A percentile compares a stretch with the other conserved stretches of the same genome.
phyloP scores from a whole-genome alignment of 768 basidiomycete species.

The Naganishia vishniacii region DNA sequence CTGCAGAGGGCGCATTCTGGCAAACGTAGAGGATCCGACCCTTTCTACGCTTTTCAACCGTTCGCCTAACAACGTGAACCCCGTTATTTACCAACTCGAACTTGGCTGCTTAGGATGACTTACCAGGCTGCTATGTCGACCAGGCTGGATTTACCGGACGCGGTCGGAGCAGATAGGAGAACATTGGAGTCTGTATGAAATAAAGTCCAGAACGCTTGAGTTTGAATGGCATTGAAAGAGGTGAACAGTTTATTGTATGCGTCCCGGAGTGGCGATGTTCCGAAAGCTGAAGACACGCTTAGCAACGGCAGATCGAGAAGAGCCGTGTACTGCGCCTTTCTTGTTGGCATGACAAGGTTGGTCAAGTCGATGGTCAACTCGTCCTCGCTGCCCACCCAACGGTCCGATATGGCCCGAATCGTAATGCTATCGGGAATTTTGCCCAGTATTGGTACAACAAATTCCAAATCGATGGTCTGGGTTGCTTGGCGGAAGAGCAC shows the following conservation, averaged over 20 bases:
- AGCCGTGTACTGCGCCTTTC: slow-evolving; percentile 58
- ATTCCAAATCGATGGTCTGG: slow-evolving; percentile 60
- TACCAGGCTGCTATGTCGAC: slow-evolving; percentile 69
- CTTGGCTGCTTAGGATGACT: background rate
- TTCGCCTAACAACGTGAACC: slow-evolving; percentile 55
- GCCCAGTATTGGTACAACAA: slow-evolving; percentile 67
- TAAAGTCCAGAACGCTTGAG: slow-evolving; percentile 78
- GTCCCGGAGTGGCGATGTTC: slow-evolving; percentile 53
- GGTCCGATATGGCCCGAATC: slow-evolving; percentile 72
- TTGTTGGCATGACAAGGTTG: slow-evolving; percentile 67
- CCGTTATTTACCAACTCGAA: background rate
- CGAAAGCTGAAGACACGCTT: slow-evolving; percentile 54
- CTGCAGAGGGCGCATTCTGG: slow-evolving; percentile 58
- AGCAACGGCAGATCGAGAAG: slow-evolving; percentile 73
- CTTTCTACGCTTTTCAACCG: slow-evolving; percentile 51
- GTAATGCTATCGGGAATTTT: slow-evolving; percentile 52
- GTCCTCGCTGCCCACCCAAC: slow-evolving; percentile 88
- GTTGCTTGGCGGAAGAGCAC: slow-evolving; percentile 67
- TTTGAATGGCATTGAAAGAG: slow-evolving; percentile 78
- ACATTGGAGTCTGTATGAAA: slow-evolving; percentile 63
- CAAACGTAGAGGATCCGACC: slow-evolving; percentile 62
- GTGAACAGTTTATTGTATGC: slow-evolving; percentile 54
- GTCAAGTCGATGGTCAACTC: slow-evolving; percentile 62
- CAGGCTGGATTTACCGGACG: slow-evolving; percentile 73
- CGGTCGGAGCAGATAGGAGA: slow-evolving; percentile 70